Evolutionary conservation across 108 stramenopile species (phyloP), one percentile per base, ranked within the genome.

Genomic region (Asterionellopsis glacialis): DNA sequence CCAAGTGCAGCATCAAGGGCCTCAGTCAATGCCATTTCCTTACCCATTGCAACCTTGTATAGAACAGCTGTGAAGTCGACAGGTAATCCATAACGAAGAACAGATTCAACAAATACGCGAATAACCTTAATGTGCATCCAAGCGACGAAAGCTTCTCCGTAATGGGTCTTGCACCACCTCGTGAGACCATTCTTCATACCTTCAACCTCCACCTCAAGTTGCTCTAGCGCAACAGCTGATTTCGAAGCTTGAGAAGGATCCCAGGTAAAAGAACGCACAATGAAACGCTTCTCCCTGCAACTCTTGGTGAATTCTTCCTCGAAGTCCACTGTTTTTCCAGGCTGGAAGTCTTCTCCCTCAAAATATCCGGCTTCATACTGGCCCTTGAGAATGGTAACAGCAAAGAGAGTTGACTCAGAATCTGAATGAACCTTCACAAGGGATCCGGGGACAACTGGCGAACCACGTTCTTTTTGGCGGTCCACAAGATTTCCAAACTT

Each of bases 51-150:
- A 15, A 90, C 85, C 75, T 93, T 88, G 75, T 90, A 90, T 43
- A 95, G 72, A 10, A 91, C 91, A n/a, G 94, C 82, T 0, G 90
- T 90, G 56, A 95, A 94, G 69, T 98, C 93, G 14, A 95, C 93
- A 13, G 98, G 98, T 16, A 98, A 76, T 33, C 98, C 98, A 57
- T 97, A 98, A 42, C 96, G 88, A 25, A 98, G 69, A 13, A 98
- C 95, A 65, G 87, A 87, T 82, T 98, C 98, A 26, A 95, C 93
- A 76, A 97, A 98, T 12, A 94, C 95, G 23, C 95, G 90, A 59
- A 98, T 93, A 33, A 96, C 89, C 79, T 98, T 98, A 52, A 97
- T 81, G 73, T 98, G 98, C 85, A 97, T 92, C 98, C 98, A 98
- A 3, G 95, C 95, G 21, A 89, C 91, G 61, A 94, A 96, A 23